These are phyloP conservation scores for Hypoxylon crocopeplum DNA, from an alignment of 495 filamentous ascomycete species.

Conservation along the genomic window DNA sequence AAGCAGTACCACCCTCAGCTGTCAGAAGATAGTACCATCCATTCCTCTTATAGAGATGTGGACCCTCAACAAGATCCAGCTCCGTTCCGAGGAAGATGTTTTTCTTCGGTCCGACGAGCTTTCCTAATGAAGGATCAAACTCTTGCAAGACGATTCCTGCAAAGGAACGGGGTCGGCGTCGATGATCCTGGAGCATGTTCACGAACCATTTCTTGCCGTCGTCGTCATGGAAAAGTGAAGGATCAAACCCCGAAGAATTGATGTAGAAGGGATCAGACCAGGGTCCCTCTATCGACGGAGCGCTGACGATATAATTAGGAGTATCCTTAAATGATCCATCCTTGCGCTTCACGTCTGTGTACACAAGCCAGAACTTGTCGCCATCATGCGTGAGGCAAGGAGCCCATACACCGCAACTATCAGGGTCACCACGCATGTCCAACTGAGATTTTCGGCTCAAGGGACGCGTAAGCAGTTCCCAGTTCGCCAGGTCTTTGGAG, in stretches of 20 bases:
- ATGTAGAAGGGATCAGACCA: conserved; percentile 64
- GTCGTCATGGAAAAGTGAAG: conserved; percentile 64
- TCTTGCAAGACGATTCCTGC: conserved; percentile 59
- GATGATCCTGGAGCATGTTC: conserved; percentile 62
- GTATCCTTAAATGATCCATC: conserved; percentile 62
- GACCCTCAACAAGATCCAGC: conserved; percentile 63
- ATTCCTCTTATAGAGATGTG: conserved; percentile 65
- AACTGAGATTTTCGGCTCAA: conserved; percentile 64
- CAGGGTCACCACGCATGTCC: conserved; percentile 64
- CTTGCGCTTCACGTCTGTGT: conserved; percentile 64
- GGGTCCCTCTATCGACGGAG: conserved; percentile 55
- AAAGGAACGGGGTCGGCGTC: conserved; percentile 52
- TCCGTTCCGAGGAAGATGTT: conserved; percentile 64
- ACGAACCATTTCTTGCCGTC: conserved; percentile 62
- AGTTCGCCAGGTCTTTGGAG: conserved; percentile 63
- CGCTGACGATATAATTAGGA: conserved; percentile 61
- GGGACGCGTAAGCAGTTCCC: conserved; percentile 65
- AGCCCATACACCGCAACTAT: conserved; percentile 70
- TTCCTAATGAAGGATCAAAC: conserved; percentile 51
- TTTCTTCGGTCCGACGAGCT: conserved; percentile 54
- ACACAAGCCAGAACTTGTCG: conserved; percentile 63
- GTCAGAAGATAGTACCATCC: conserved; percentile 65
- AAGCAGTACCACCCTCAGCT: conserved; percentile 68
- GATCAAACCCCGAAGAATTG: conserved; percentile 64
- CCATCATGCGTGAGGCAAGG: conserved; percentile 66